Evolutionary conservation across 768 basidiomycete genomes (phyloP).

Genomic region (Hemileccinum impolitum): DNA sequence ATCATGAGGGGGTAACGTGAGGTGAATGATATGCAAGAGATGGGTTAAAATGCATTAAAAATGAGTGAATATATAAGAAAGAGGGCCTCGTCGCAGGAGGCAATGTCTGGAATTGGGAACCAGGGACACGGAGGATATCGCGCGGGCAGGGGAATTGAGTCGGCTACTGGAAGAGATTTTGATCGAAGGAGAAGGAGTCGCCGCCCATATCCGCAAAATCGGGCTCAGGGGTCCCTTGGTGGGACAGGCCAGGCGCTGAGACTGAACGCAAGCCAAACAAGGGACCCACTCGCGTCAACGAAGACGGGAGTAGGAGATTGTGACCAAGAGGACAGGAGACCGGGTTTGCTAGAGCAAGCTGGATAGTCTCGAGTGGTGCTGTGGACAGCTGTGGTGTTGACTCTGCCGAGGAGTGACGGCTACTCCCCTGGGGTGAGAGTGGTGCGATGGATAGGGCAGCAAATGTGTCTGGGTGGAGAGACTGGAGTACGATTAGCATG

Average conservation of each 20-base stretch:
- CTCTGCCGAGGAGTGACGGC: conserved; percentile 46
- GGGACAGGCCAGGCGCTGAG: conserved; percentile 39
- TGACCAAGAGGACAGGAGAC: conserved; percentile 37
- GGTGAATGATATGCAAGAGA: conserved; percentile 35
- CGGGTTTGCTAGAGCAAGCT: conserved; percentile 37
- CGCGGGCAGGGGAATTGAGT: conserved; percentile 13
- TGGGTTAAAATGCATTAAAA: conserved; percentile 31
- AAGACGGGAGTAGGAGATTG: conserved; percentile 21
- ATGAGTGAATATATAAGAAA: conserved; percentile 23
- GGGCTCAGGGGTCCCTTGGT: conserved; percentile 30
- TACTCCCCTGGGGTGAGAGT: conserved; percentile 43
- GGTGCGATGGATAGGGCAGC: conserved; percentile 57
- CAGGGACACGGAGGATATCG: conserved; percentile 16
- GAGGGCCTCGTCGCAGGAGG: conserved; percentile 27
- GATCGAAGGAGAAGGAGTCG: conserved; percentile 40
- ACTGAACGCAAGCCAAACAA: conserved; percentile 40
- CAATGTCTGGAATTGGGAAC: conserved; percentile 27
- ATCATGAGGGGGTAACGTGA: conserved; percentile 17
- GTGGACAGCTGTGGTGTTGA: conserved; percentile 52
- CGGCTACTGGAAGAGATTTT: conserved; percentile 48
- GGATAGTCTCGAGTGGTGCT: conserved; percentile 38
- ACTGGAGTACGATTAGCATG: conserved; percentile 26
- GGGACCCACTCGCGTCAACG: conserved; percentile 23
- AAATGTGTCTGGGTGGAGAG: conserved; percentile 42
- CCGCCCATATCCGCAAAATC: conserved; percentile 41